Evolutionary conservation across 192 early-diverging fungal species (phyloP).

Genomic region (Umbelopsis sp.): DNA sequence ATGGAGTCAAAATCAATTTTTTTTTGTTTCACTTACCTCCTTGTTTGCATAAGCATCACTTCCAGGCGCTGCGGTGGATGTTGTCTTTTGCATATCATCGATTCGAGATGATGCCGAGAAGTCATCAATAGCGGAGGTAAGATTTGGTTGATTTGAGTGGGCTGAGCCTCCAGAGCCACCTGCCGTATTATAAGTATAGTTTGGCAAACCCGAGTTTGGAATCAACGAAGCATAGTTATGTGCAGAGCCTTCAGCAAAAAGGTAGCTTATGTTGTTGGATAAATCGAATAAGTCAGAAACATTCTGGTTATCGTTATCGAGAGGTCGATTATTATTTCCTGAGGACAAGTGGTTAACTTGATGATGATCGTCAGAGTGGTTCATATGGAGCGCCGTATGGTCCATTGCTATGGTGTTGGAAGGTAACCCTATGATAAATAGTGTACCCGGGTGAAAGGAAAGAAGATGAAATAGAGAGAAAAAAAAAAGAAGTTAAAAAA

Average conservation of each 20-base stretch:
- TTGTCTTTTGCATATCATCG: slow-evolving; percentile 4
- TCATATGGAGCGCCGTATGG: slow-evolving; percentile 7
- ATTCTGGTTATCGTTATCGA: slow-evolving; percentile 8
- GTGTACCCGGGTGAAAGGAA: not conserved
- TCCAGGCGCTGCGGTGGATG: not conserved
- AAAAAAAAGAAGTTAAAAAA: not conserved
- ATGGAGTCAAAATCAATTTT: too few species aligned
- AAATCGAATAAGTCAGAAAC: slow-evolving; percentile 5
- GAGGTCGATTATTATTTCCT: not conserved
- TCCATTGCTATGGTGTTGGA: not conserved
- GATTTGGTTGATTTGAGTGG: not conserved
- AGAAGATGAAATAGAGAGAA: not conserved
- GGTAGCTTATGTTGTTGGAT: slow-evolving; percentile 6
- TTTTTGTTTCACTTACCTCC: slow-evolving; percentile 2
- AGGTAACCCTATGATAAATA: not conserved
- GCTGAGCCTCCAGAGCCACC: not conserved
- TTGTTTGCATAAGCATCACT: not conserved
- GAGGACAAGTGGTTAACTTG: not conserved
- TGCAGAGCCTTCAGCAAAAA: not conserved
- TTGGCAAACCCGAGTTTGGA: not conserved
- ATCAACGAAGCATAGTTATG: not conserved
- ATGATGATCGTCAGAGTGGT: slow-evolving; percentile 1
- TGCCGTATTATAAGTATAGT: not conserved
- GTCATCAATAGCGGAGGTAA: not conserved
- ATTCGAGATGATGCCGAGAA: not conserved